Percentiles rank a stretch among this genome's conserved stretches.
phyloP scores from a whole-genome alignment of 106 monocot genomes.

The Dioscorea zingiberensis region DNA sequence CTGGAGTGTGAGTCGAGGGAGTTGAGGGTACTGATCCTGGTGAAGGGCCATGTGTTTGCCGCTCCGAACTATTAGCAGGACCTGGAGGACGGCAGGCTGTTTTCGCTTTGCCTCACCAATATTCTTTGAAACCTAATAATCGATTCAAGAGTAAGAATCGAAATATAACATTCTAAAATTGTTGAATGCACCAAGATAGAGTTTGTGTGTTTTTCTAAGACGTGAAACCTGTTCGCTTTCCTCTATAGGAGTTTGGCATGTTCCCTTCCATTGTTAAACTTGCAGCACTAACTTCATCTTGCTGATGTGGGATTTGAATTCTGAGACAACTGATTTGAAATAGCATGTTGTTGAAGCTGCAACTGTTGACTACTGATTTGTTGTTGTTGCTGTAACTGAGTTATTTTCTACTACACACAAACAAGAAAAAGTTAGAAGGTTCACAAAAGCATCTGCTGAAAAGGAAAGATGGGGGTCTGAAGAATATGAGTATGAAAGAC shows the following conservation, averaged over 20 bases:
- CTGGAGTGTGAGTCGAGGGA: constrained; percentile 86
- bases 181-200: too few relatives aligned
- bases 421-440: constrained; percentile 11
- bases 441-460: too few relatives aligned
- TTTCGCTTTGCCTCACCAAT: constrained; percentile 66
- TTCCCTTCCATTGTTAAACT: constrained; percentile 50
- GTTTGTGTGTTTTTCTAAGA: too few relatives aligned
- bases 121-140: constrained; percentile 40
- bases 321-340: constrained; percentile 65
- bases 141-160: too few relatives aligned
- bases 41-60: constrained; percentile 86
- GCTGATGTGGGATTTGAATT: constrained; percentile 61
- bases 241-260: constrained; percentile 58
- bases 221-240: constrained; percentile 73
- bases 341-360: constrained; percentile 47
- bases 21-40: constrained; percentile 95
- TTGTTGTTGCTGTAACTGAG: constrained; percentile 58
- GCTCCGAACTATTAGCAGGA: constrained; percentile 94
- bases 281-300: constrained; percentile 46
- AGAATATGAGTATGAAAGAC: too few relatives aligned
- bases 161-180: too few relatives aligned
- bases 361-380: constrained; percentile 32
- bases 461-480: too few relatives aligned
- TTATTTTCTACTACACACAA: constrained; percentile 68
- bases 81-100: constrained; percentile 85